phyloP scores from a whole-genome alignment of 306 rosid species.

The Citrullus colocynthis region DNA sequence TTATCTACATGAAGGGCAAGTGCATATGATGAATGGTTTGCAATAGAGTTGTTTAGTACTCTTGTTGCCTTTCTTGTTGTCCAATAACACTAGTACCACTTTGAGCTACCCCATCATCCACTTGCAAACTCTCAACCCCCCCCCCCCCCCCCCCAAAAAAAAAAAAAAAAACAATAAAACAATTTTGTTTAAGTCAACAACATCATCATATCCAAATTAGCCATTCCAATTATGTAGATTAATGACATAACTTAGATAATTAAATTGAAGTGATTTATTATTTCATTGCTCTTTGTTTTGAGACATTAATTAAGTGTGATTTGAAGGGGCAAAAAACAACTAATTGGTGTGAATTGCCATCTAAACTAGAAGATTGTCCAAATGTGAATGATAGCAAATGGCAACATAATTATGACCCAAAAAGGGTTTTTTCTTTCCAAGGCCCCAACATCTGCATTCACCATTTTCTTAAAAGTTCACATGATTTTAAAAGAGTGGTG shows the following conservation, averaged over 20 bases:
- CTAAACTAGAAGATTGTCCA: background rate
- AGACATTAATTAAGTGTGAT: background rate
- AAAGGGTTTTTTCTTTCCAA: background rate
- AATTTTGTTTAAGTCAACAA: background rate
- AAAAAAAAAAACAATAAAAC: background rate
- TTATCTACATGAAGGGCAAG: background rate
- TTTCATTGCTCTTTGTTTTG: background rate
- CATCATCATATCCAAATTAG: constrained; percentile 2
- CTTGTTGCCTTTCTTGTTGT: background rate
- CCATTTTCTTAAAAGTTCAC: no score
- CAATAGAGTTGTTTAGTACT: background rate
- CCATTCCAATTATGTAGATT: background rate
- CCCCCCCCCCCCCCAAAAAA: background rate
- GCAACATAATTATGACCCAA: background rate
- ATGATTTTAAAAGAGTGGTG: no score
- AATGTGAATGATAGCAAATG: background rate
- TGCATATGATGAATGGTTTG: background rate
- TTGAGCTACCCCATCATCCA: background rate
- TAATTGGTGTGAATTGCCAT: background rate
- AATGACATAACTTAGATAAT: background rate
- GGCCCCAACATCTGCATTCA: background rate
- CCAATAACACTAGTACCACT: background rate
- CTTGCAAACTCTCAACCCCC: background rate
- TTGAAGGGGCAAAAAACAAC: background rate
- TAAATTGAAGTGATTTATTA: background rate